These are phyloP conservation scores for Gonium pectorale DNA, from an alignment of 139 green algal genomes.

Conservation along the genomic window DNA sequence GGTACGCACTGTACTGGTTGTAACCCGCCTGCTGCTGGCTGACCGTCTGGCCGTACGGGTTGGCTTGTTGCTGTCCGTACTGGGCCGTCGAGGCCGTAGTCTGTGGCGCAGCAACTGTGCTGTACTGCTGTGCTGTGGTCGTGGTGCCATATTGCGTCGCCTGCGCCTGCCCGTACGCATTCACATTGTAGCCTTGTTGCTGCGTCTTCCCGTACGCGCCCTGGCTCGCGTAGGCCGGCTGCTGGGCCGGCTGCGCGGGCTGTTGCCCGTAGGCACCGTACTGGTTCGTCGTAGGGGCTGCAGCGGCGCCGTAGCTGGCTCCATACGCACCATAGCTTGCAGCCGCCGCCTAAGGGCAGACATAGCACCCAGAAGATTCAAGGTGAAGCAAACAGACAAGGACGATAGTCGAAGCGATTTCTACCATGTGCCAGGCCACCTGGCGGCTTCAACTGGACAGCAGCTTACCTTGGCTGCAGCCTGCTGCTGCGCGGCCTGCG, in stretches of 20 bases:
- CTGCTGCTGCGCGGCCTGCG: background rate
- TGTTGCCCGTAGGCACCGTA: constrained; percentile 42
- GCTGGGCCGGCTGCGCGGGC: constrained; percentile 26
- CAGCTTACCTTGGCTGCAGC: background rate
- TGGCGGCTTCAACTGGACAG: no score
- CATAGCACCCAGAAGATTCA: no score
- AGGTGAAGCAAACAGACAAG: no score
- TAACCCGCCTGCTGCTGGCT: background rate
- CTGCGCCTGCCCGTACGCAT: constrained; percentile 44
- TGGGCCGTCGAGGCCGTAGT: constrained; percentile 14
- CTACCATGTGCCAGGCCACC: no score
- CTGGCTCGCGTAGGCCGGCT: constrained; percentile 31
- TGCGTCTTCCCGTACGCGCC: constrained; percentile 41
- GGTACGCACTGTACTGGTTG: constrained; percentile 22
- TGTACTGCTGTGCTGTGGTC: constrained; percentile 36
- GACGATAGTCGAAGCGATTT: no score
- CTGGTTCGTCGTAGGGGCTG: background rate
- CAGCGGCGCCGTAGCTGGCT: background rate
- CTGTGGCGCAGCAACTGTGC: background rate
- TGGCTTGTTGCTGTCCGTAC: constrained; percentile 11
- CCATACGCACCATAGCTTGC: background rate
- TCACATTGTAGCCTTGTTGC: constrained; percentile 12
- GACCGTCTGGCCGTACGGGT: background rate
- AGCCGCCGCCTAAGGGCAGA: no score
- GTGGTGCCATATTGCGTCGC: constrained; percentile 28